Conservation (phyloP, 2,329 filamentous ascomycete genomes). For the Alternaria novae-zelandiae region DNA sequence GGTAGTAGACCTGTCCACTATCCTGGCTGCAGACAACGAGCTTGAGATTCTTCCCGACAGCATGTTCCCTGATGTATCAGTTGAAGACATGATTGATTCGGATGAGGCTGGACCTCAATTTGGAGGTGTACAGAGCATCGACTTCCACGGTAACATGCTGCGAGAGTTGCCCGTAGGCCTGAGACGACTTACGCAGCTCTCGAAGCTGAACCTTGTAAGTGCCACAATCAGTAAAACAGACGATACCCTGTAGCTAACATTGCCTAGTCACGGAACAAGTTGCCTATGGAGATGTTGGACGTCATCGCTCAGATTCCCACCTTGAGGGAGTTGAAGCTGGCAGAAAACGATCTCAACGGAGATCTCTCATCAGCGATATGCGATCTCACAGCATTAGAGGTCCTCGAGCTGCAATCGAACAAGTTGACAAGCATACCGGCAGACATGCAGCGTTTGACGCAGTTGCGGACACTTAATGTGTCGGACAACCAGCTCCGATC, state of each 20-base stretch:
- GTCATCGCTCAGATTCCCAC: constrained; percentile 74
- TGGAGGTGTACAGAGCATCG: constrained; percentile 77
- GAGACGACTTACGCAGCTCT: constrained; percentile 73
- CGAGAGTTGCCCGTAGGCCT: constrained; percentile 76
- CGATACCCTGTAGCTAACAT: constrained; percentile 3
- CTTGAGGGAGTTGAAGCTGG: constrained; percentile 80
- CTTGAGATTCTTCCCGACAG: constrained; percentile 74
- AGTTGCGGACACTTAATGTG: constrained; percentile 78
- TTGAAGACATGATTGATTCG: constrained; percentile 64
- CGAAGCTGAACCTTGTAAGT: constrained; percentile 79
- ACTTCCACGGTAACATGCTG: constrained; percentile 85
- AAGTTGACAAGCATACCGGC: constrained; percentile 73
- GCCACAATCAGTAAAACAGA: neutral
- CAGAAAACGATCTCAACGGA: constrained; percentile 48
- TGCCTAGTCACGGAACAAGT: constrained; percentile 75
- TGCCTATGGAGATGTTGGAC: constrained; percentile 74
- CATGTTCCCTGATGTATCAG: constrained; percentile 75
- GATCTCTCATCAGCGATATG: constrained; percentile 67
- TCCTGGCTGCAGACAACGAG: constrained; percentile 91
- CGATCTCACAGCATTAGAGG: constrained; percentile 72
- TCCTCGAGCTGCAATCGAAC: constrained; percentile 83
- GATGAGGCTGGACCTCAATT: constrained; percentile 77
- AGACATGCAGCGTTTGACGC: constrained; percentile 69
- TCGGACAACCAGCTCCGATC: constrained; percentile 77
- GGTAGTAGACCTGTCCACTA: constrained; percentile 81